Conservation (phyloP, 1,139 yeast species). For the Protomyces inundatus region DNA sequence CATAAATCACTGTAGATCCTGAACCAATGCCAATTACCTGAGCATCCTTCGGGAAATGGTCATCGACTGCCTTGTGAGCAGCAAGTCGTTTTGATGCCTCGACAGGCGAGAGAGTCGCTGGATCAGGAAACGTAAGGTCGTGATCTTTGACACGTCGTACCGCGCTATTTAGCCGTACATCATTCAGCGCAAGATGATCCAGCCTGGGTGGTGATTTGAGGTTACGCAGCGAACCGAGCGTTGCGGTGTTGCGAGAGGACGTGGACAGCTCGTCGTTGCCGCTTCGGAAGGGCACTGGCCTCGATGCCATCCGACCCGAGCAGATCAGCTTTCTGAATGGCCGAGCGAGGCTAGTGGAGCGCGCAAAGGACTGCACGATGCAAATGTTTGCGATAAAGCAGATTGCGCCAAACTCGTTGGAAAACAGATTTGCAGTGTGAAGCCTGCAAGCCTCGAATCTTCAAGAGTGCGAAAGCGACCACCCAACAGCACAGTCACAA, state of each 20-base stretch:
- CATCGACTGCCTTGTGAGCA: conserved; percentile 89
- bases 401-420: no score
- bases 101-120: conserved; percentile 32
- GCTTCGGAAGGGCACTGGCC: background rate
- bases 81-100: conserved; percentile 77
- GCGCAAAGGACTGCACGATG: background rate
- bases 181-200: conserved; percentile 10
- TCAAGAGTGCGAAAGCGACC: no score
- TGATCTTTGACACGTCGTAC: conserved; percentile 4
- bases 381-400: no score
- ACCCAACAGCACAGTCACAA: no score
- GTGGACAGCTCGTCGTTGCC: background rate
- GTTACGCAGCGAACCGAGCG: conserved; percentile 10
- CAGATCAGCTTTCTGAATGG: background rate
- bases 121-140: conserved; percentile 20
- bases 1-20: conserved; percentile 93
- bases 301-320: background rate
- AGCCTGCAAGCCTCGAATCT: no score
- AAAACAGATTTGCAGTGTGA: no score
- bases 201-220: conserved; percentile 15
- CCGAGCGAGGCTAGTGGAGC: background rate
- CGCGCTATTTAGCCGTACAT: conserved; percentile 5
- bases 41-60: conserved; percentile 65
- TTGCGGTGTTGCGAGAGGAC: conserved; percentile 7
- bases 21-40: conserved; percentile 89